Percentiles rank a stretch among this genome's conserved stretches.
Conservation (phyloP, 768 basidiomycete species). For the Suillus paluster region DNA sequence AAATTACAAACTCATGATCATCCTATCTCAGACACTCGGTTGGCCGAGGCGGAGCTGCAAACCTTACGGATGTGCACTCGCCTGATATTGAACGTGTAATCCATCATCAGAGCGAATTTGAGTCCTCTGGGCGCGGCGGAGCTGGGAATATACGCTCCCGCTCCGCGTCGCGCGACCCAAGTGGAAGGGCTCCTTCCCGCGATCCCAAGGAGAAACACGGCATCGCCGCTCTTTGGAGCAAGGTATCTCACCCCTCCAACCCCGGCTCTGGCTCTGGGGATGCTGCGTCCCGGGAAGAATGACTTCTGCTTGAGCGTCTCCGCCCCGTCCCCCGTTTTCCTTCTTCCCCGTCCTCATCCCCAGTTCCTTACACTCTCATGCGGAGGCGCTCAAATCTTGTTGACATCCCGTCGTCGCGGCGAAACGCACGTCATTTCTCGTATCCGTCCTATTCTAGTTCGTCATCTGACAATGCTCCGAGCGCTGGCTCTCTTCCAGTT, state of each 20-base stretch:
- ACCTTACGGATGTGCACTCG: slow-evolving; percentile 46
- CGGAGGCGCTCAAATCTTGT: not conserved
- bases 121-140: slow-evolving; percentile 62
- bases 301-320: slow-evolving; percentile 5
- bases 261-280: not conserved
- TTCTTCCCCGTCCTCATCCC: not conserved
- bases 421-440: slow-evolving; percentile 1
- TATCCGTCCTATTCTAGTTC: slow-evolving; percentile 3
- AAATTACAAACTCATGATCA: slow-evolving; percentile 9
- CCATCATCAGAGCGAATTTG: slow-evolving; percentile 33
- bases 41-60: slow-evolving; percentile 72
- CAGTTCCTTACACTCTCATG: slow-evolving; percentile 2
- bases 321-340: not conserved
- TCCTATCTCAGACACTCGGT: slow-evolving; percentile 57
- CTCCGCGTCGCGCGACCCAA: slow-evolving; percentile 38
- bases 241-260: slow-evolving; percentile 24
- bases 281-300: not conserved
- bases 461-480: not conserved
- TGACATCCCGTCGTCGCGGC: not conserved
- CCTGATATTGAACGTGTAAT: slow-evolving; percentile 42
- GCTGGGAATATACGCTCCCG: slow-evolving; percentile 60
- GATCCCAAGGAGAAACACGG: slow-evolving; percentile 28
- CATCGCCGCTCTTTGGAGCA: slow-evolving; percentile 35
- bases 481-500: slow-evolving; percentile 6
- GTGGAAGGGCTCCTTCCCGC: slow-evolving; percentile 27